Percentiles rank a stretch among this genome's conserved stretches.
Conservation (phyloP, 257 asterid genomes). For the Asclepias syriaca region DNA sequence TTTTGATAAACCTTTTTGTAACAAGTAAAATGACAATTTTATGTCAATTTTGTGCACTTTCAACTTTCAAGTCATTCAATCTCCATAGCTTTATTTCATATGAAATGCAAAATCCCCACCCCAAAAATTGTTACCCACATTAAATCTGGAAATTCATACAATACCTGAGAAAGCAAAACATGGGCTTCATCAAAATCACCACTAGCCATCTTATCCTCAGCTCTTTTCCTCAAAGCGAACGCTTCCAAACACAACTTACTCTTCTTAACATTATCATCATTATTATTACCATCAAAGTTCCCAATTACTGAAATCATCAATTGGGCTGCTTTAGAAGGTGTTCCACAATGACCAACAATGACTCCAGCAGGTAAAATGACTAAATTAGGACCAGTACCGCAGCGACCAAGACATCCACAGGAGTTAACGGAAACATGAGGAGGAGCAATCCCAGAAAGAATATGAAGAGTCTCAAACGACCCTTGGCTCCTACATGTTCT, state of each 20-base stretch:
- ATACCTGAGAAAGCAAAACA: slow-evolving; percentile 65
- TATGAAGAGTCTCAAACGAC: slow-evolving; percentile 54
- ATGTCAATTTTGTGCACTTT: no score
- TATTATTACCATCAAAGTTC: slow-evolving; percentile 24
- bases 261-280: slow-evolving; percentile 6
- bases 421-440: slow-evolving; percentile 56
- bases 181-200: slow-evolving; percentile 48
- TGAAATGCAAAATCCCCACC: not conserved
- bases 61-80: no score
- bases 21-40: no score
- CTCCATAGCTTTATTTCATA: no score
- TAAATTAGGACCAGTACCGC: slow-evolving; percentile 81
- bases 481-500: slow-evolving; percentile 82
- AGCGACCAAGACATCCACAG: slow-evolving; percentile 81
- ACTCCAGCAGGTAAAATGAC: slow-evolving; percentile 60
- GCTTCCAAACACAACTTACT: slow-evolving; percentile 59
- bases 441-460: slow-evolving; percentile 77
- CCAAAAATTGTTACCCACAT: no score
- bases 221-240: slow-evolving; percentile 76
- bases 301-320: slow-evolving; percentile 36
- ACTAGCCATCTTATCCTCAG: slow-evolving; percentile 52
- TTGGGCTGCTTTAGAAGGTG: slow-evolving; percentile 59
- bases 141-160: not conserved
- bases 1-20: no score
- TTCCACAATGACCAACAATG: slow-evolving; percentile 63